Evolutionary conservation across 805 yeast genomes (phyloP), one percentile per base, ranked within the genome.

Genomic region (Zygotorulaspora chibaensis): DNA sequence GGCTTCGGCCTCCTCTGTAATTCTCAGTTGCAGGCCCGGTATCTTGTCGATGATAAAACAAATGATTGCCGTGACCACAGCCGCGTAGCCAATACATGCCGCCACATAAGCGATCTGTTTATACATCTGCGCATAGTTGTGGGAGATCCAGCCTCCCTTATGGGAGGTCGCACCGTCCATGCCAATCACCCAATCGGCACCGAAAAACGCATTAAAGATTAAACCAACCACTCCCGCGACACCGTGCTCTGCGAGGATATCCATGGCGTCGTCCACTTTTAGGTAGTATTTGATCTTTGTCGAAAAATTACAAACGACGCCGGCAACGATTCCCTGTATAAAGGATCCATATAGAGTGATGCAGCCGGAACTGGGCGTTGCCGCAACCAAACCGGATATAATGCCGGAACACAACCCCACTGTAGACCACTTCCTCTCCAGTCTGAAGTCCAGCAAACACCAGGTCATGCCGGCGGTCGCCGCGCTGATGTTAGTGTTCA

Each of bases 221-320:
- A 90, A 73, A 0, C 99, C 98, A 38, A 91, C 75, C 38, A 90
- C 76, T 27, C 99, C 99, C 0, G 97, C 98, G 57, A 91, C 76
- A 40, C 96, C 98, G 82, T 91, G 99, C 79, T 91, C 98, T n/a
- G 98, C 98, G 63, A 91, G 76, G 42, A 89, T 81, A 83, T 93
- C 98, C 57, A 93, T 71, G 1, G 96, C 83, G 69, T 91, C 99
- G 66, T 93, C 98, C 42, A 91, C 89, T 48, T 77, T 76, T 38
- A 85, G 70, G 52, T 87, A 68, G 62, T 84, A 87, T 68, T 91
- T 91, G 64, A 91, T 70, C 59, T 88, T 86, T 38, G 97, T 91
- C 46, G 96, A 73, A 60, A 86, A 86, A 72, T 91, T 91, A 77
- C 98, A 93, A 29, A 83, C 79, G 9, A 83, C 66, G 33, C 96